Evolutionary conservation across 2,329 filamentous ascomycete species (phyloP).

Genomic region (Cercospora brassicicola): DNA sequence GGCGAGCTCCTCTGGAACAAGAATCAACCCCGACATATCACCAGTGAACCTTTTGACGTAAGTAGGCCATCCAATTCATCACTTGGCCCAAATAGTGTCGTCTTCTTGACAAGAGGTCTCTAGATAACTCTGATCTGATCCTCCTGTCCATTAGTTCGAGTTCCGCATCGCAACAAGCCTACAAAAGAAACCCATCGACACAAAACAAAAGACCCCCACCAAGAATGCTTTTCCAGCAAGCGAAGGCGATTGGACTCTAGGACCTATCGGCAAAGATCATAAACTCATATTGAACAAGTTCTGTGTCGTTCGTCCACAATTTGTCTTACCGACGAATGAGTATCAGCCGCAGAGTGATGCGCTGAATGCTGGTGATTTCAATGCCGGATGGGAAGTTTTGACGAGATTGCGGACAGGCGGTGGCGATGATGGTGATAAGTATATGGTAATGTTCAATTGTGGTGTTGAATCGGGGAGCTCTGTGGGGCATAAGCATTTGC

Average conservation of each 20-base stretch:
- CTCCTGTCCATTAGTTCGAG: constrained; percentile 5
- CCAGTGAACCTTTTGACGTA: constrained; percentile 12
- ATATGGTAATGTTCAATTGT: constrained; percentile 50
- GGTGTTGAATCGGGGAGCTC: constrained; percentile 47
- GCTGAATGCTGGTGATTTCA: constrained; percentile 42
- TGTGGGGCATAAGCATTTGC: constrained; percentile 50
- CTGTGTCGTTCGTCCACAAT: constrained; percentile 40
- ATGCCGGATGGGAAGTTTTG: constrained; percentile 43
- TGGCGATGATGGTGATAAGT: constrained; percentile 12
- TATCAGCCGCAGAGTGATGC: constrained; percentile 44
- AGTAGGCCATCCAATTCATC: background rate
- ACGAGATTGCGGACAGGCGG: constrained; percentile 21
- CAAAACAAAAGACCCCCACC: background rate
- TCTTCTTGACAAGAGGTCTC: no score
- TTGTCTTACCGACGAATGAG: constrained; percentile 44
- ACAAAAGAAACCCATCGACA: constrained; percentile 21
- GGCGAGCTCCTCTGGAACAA: constrained; percentile 19
- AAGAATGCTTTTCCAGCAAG: constrained; percentile 21
- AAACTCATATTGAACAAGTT: constrained; percentile 44
- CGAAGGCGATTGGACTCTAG: constrained; percentile 35
- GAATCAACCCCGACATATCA: background rate
- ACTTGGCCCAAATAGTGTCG: background rate
- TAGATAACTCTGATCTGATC: no score
- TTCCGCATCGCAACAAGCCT: constrained; percentile 21
- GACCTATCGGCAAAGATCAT: constrained; percentile 34